phyloP scores from a whole-genome alignment of 768 basidiomycete genomes.

The Termitomyces eurrhizus region DNA sequence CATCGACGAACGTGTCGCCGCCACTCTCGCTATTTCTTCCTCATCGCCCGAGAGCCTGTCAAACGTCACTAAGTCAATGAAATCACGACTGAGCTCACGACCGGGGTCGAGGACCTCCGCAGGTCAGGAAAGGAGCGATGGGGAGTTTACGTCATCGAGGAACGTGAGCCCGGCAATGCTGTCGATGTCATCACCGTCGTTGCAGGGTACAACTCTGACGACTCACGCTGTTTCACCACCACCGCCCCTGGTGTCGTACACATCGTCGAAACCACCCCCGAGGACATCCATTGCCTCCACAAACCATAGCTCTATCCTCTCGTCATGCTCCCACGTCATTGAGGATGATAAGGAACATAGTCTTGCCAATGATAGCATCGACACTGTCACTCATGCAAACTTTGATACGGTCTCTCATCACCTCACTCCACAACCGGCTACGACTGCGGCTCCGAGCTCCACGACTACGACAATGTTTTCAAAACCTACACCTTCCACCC shows the following conservation, averaged over 20 bases:
- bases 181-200: not conserved
- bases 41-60: not conserved
- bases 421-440: not conserved
- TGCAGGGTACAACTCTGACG: not conserved
- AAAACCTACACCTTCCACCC: not conserved
- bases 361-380: not conserved
- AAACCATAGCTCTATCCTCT: conserved; percentile 6
- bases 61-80: not conserved
- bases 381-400: not conserved
- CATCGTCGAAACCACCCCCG: not conserved
- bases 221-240: not conserved
- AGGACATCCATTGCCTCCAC: conserved; percentile 3
- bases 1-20: conserved; percentile 11
- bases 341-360: not conserved
- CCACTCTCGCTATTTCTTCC: not conserved
- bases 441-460: not conserved
- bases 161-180: not conserved
- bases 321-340: conserved; percentile 8
- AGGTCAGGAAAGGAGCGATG: conserved; percentile 6
- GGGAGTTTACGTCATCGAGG: conserved; percentile 1
- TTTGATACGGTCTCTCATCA: not conserved
- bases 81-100: not conserved
- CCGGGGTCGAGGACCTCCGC: not conserved
- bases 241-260: not conserved
- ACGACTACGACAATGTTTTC: not conserved